A percentile compares a stretch with the other conserved stretches of the same genome.
phyloP scores from a whole-genome alignment of 2,329 filamentous ascomycete species.

The Delphinella strobiligena region DNA sequence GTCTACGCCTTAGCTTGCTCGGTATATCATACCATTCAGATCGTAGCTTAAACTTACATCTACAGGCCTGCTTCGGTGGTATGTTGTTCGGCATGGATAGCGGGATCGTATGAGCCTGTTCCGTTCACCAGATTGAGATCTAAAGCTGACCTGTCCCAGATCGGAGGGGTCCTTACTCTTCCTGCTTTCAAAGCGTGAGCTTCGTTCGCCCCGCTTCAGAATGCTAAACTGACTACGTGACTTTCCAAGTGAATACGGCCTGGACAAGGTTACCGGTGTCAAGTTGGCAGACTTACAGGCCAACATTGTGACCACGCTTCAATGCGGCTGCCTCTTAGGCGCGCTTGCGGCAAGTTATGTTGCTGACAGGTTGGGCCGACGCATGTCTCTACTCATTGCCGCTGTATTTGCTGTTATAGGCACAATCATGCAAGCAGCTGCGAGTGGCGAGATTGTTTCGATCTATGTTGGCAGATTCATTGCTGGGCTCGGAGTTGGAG shows the following conservation, averaged over 20 bases:
- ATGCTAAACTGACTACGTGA: slow-evolving; percentile 2
- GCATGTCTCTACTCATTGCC: slow-evolving; percentile 41
- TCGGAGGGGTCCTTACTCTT: slow-evolving; percentile 54
- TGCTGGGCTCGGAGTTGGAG: slow-evolving; percentile 37
- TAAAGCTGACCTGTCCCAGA: too few species aligned
- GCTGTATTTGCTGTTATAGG: slow-evolving; percentile 48
- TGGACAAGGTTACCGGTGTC: slow-evolving; percentile 26
- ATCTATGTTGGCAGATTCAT: slow-evolving; percentile 57
- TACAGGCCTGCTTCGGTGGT: slow-evolving; percentile 52
- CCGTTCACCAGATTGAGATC: too few species aligned
- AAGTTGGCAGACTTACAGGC: slow-evolving; percentile 45
- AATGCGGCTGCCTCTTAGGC: slow-evolving; percentile 56
- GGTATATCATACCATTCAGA: slow-evolving; percentile 19
- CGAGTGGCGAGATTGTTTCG: slow-evolving; percentile 45
- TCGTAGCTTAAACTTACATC: slow-evolving; percentile 13
- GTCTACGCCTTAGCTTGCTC: slow-evolving; percentile 52
- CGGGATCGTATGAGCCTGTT: slow-evolving; percentile 49
- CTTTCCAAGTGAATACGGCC: slow-evolving; percentile 38
- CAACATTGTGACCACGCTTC: slow-evolving; percentile 60
- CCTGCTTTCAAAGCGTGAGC: slow-evolving; percentile 42
- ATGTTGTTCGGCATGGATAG: slow-evolving; percentile 56
- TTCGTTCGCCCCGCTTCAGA: not conserved
- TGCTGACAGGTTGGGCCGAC: slow-evolving; percentile 45
- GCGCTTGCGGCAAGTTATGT: slow-evolving; percentile 46
- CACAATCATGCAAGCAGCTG: slow-evolving; percentile 51